These are phyloP conservation scores for California macrophylla DNA, from an alignment of 441 rosid species.

Conservation along the genomic window DNA sequence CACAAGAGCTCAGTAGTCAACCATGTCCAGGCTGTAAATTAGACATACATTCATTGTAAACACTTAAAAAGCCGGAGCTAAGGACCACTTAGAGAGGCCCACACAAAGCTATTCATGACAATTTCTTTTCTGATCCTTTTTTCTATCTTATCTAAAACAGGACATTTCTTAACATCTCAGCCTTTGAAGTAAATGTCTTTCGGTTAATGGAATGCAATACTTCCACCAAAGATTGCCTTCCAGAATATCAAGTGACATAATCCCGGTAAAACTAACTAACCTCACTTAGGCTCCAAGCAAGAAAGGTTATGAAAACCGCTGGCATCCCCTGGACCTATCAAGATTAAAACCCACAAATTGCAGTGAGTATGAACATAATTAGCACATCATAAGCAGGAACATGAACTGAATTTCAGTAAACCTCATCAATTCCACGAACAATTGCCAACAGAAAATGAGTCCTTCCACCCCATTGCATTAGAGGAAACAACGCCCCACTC, in stretches of 20 bases:
- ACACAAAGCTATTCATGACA: neutral
- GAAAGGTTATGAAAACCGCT: slow-evolving; percentile 54
- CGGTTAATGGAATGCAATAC: neutral
- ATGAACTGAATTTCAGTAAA: slow-evolving; percentile 13
- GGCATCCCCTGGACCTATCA: slow-evolving; percentile 55
- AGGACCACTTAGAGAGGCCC: neutral
- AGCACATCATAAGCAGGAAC: slow-evolving; percentile 2
- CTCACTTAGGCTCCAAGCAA: slow-evolving; percentile 66
- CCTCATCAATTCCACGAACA: slow-evolving; percentile 46
- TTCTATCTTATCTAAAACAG: neutral
- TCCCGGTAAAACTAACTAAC: slow-evolving; percentile 29
- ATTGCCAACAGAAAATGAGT: slow-evolving; percentile 50
- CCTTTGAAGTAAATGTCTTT: neutral
- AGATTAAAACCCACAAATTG: slow-evolving; percentile 1
- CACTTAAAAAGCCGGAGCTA: neutral
- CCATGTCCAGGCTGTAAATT: neutral
- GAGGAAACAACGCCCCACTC: slow-evolving; percentile 61
- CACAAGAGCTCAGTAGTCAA: neutral
- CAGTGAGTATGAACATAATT: neutral
- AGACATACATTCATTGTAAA: neutral
- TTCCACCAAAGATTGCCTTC: neutral
- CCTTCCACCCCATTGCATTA: slow-evolving; percentile 84
- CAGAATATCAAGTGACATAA: neutral
- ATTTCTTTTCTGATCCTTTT: neutral
- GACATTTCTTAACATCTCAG: neutral